These are phyloP conservation scores for Noccaea caerulescens DNA, from an alignment of 345 rosid genomes.

Conservation along the genomic window DNA sequence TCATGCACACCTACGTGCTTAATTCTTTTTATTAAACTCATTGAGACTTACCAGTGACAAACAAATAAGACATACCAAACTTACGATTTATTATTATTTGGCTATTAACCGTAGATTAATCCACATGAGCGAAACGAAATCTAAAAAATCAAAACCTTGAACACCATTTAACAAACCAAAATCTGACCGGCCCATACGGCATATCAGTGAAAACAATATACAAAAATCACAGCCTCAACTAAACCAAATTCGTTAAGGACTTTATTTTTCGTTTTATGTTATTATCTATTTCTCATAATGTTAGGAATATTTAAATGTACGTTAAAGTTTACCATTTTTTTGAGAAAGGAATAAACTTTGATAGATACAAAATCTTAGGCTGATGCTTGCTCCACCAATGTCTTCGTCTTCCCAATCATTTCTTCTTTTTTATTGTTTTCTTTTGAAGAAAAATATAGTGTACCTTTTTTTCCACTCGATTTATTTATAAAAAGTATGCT, in stretches of 20 bases:
- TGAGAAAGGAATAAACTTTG: constrained; percentile 44
- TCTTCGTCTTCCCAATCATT: constrained; percentile 53
- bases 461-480: constrained; percentile 43
- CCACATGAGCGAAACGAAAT: neutral
- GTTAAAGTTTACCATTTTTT: constrained; percentile 25
- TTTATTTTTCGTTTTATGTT: neutral
- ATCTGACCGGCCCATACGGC: neutral
- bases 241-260: neutral
- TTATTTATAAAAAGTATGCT: constrained; percentile 55
- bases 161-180: neutral
- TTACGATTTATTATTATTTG: neutral
- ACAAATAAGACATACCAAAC: no score
- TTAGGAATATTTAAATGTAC: constrained; percentile 9
- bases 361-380: constrained; percentile 45
- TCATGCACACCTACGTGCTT: constrained; percentile 44
- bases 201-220: neutral
- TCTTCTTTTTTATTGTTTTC: constrained; percentile 46
- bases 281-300: neutral
- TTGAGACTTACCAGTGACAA: no score
- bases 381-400: constrained; percentile 75
- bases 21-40: no score
- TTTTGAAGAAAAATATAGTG: constrained; percentile 16
- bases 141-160: neutral
- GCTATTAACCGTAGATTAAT: neutral
- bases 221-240: neutral